Evolutionary conservation across 2,329 filamentous ascomycete genomes (phyloP).

Genomic region (Herpotrichia juniperi): DNA sequence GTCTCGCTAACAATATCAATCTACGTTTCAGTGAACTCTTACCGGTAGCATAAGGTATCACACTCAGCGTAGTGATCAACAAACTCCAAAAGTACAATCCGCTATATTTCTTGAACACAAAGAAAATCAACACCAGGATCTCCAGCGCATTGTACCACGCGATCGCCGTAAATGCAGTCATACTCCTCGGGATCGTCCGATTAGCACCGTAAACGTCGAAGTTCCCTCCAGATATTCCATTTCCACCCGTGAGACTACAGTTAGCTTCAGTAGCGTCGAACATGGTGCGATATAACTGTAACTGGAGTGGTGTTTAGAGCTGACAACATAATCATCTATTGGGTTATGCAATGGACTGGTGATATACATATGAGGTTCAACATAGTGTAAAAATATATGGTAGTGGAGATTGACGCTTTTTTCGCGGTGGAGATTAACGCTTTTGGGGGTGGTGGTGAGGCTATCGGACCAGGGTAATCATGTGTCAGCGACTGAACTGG

Average conservation of each 20-base stretch:
- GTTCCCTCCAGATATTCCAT: slow-evolving; percentile 11
- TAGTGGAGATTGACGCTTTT: neutral
- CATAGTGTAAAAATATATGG: no score
- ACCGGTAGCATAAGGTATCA: slow-evolving; percentile 11
- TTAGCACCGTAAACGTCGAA: slow-evolving; percentile 14
- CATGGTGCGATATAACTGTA: neutral
- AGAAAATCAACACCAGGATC: slow-evolving; percentile 48
- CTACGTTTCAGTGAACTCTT: neutral
- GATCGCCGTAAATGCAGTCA: slow-evolving; percentile 15
- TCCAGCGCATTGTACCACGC: slow-evolving; percentile 44
- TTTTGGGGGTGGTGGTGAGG: neutral
- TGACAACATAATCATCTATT: no score
- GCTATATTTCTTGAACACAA: slow-evolving; percentile 50
- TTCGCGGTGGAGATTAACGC: no score
- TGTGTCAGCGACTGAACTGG: neutral
- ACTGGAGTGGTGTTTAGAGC: neutral
- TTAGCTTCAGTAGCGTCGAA: neutral
- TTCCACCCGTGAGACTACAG: neutral
- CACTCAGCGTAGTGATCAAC: slow-evolving; percentile 26
- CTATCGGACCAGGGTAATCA: neutral
- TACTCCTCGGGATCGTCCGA: slow-evolving; percentile 9
- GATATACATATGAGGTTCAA: no score
- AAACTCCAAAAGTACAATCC: slow-evolving; percentile 55
- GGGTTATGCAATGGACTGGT: no score
- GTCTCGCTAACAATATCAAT: neutral